Percentiles rank a stretch among this genome's conserved stretches.
Evolutionary conservation across 2,329 filamentous ascomycete species (phyloP).

Genomic region (Pseudogymnoascus pannorum): DNA sequence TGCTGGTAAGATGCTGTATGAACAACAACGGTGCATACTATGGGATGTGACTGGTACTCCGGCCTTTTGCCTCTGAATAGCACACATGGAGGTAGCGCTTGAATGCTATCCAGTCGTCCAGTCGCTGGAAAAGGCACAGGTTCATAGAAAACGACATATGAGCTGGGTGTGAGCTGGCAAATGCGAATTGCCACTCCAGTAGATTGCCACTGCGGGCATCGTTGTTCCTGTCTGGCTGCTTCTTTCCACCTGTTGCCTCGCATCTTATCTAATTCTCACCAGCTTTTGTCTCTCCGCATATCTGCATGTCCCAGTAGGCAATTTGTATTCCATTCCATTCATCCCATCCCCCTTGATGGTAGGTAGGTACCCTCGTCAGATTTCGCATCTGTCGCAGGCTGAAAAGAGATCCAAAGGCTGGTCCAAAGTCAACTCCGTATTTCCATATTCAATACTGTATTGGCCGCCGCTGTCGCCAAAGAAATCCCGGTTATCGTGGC

Average conservation of each 20-base stretch:
- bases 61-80: neutral
- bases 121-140: neutral
- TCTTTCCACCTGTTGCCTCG: constrained; percentile 1
- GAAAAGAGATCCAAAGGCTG: constrained; percentile 4
- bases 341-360: neutral
- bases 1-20: constrained; percentile 4
- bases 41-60: constrained; percentile 8
- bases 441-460: neutral
- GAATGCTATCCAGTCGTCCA: neutral
- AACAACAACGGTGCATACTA: constrained; percentile 7
- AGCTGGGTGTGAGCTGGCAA: constrained; percentile 7
- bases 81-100: neutral
- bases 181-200: constrained; percentile 4
- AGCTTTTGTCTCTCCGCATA: neutral
- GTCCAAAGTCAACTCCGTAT: neutral
- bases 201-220: neutral
- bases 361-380: constrained; percentile 6
- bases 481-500: constrained; percentile 6
- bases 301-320: neutral
- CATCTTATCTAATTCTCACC: constrained; percentile 6
- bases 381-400: constrained; percentile 8
- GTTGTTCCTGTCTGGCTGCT: neutral
- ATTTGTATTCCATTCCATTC: neutral
- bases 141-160: neutral
- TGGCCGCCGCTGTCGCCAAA: constrained; percentile 6